Evolutionary conservation across 2,329 filamentous ascomycete species (phyloP).

Genomic region (Neopestalotiopsis sp.): DNA sequence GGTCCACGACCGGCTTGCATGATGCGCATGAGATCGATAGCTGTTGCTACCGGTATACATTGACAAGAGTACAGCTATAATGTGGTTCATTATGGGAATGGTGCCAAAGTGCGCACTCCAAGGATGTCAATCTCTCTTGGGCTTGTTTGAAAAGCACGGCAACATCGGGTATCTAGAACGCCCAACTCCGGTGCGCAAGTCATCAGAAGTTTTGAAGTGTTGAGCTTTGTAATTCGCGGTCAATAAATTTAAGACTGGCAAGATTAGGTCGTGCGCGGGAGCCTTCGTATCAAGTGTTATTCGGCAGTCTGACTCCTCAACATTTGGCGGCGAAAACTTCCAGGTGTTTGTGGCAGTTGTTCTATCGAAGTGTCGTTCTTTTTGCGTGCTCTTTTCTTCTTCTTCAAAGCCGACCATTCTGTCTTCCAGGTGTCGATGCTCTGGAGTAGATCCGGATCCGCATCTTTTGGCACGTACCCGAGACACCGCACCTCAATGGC

Average conservation of each 20-base stretch:
- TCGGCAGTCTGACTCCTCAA: conserved; percentile 7
- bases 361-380: conserved; percentile 17
- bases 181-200: not conserved
- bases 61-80: not conserved
- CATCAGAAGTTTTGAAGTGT: not conserved
- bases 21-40: not conserved
- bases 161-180: conserved; percentile 9
- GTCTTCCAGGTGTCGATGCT: conserved; percentile 67
- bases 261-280: not conserved
- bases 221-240: not conserved
- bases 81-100: not conserved
- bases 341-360: not conserved
- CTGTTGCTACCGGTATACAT: not conserved
- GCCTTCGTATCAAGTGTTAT: not conserved
- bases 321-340: conserved; percentile 1
- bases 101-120: not conserved
- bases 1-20: not conserved
- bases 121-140: not conserved
- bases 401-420: conserved; percentile 59
- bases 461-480: conserved; percentile 50
- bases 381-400: conserved; percentile 44
- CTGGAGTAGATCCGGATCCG: conserved; percentile 60
- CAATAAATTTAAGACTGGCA: not conserved
- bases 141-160: not conserved
- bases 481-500: conserved; percentile 65